phyloP scores from a whole-genome alignment of 169 alveolate species.

The Eimeria necatrix region DNA sequence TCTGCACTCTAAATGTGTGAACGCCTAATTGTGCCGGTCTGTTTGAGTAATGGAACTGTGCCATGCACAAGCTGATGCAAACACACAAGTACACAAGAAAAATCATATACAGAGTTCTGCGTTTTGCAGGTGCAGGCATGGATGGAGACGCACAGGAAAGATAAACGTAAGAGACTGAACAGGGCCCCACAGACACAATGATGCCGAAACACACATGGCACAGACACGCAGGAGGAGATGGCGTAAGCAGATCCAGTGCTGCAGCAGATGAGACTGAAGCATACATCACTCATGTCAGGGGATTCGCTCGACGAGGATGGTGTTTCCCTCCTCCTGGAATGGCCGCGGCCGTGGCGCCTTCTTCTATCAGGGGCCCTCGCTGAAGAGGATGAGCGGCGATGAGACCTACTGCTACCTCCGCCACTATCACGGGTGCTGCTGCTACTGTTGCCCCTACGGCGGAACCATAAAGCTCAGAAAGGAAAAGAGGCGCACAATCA shows the following conservation, averaged over 20 bases:
- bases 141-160: not conserved
- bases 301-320: conserved; percentile 70
- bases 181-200: not conserved
- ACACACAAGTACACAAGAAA: too few species aligned
- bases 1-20: not conserved
- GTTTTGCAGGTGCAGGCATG: not conserved
- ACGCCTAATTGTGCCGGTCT: not conserved
- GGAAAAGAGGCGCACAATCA: too few species aligned
- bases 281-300: conserved; percentile 59
- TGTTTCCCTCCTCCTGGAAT: conserved; percentile 51
- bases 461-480: not conserved
- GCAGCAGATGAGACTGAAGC: not conserved
- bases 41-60: too few species aligned
- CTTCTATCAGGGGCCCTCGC: conserved; percentile 48
- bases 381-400: conserved; percentile 53
- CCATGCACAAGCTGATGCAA: too few species aligned
- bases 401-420: not conserved
- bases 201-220: not conserved
- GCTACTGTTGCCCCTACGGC: conserved; percentile 57
- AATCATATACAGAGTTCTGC: not conserved
- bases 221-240: not conserved
- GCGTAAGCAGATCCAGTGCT: not conserved
- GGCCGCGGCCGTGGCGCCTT: conserved; percentile 71
- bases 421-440: conserved; percentile 60
- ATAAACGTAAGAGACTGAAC: too few species aligned